These are phyloP conservation scores for Leishmania arabica DNA, from an alignment of 208 protist species.

Conservation along the genomic window DNA sequence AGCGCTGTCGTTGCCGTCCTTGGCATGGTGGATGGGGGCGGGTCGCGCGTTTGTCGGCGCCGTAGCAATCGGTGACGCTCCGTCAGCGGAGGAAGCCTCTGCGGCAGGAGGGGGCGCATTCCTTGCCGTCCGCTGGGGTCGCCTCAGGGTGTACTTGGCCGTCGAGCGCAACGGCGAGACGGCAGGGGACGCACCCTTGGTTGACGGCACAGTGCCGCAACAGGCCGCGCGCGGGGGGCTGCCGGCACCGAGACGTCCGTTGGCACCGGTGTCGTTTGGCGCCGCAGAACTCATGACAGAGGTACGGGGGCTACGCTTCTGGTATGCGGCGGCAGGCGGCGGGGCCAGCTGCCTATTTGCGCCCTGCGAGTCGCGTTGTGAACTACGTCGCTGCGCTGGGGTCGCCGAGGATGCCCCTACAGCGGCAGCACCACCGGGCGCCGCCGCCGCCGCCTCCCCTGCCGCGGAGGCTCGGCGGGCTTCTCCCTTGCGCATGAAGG, in stretches of 20 bases:
- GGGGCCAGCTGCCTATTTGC: not conserved
- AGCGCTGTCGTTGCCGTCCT: not conserved
- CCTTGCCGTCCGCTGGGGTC: not conserved
- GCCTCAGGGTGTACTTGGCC: conserved; percentile 17
- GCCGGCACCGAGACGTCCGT: not conserved
- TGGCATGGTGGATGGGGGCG: not conserved
- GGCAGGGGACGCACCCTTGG: not conserved
- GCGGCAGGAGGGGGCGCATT: not conserved
- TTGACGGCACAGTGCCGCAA: not conserved
- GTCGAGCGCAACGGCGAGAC: not conserved
- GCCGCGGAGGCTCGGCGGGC: conserved; percentile 28
- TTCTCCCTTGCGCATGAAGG: conserved; percentile 55
- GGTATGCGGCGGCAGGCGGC: not conserved
- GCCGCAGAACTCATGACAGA: not conserved
- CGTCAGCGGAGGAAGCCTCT: not conserved
- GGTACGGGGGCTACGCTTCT: not conserved
- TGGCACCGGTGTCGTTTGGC: not conserved
- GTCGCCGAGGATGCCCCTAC: not conserved
- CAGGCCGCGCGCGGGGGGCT: not conserved
- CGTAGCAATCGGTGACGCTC: not conserved
- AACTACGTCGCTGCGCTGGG: not conserved
- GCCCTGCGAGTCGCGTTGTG: not conserved
- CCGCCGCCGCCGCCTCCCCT: not conserved
- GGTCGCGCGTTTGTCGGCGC: not conserved
- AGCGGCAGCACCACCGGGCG: not conserved